These are phyloP conservation scores for Eleusine coracana DNA, from an alignment of 176 grass and related monocot species.

Conservation along the genomic window DNA sequence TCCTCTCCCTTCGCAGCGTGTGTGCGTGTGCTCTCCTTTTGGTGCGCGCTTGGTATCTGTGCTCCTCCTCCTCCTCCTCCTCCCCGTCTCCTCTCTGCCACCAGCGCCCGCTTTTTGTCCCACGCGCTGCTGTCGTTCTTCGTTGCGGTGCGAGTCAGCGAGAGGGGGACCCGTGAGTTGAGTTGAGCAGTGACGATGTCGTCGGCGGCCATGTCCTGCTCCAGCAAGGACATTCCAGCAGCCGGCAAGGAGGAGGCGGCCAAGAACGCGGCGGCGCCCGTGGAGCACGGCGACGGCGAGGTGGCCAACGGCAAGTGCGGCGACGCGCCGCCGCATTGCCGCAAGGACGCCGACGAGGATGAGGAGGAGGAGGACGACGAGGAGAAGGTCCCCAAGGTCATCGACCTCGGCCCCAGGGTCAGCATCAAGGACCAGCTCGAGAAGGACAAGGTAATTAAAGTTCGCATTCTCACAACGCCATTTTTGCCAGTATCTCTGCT, in stretches of 20 bases:
- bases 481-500: background rate
- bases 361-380: constrained; percentile 68
- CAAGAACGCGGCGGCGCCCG: constrained; percentile 6
- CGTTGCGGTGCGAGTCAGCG: background rate
- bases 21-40: constrained; percentile 41
- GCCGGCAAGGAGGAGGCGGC: constrained; percentile 32
- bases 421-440: constrained; percentile 99
- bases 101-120: constrained; percentile 20
- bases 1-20: background rate
- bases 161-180: background rate
- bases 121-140: constrained; percentile 26
- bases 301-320: constrained; percentile 50
- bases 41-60: constrained; percentile 39
- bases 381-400: constrained; percentile 53
- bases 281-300: constrained; percentile 26
- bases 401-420: constrained; percentile 80
- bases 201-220: constrained; percentile 59
- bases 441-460: constrained; percentile 77
- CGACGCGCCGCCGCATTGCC: constrained; percentile 44
- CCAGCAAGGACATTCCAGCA: constrained; percentile 43
- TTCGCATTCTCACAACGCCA: background rate
- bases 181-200: constrained; percentile 55
- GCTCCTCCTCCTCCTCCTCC: constrained; percentile 30
- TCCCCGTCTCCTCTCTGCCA: constrained; percentile 1
- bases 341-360: constrained; percentile 33